Evolutionary conservation across 371 early-diverging fungal species (phyloP), one percentile per base, ranked within the genome.

Genomic region (Conidiobolus incongruus): DNA sequence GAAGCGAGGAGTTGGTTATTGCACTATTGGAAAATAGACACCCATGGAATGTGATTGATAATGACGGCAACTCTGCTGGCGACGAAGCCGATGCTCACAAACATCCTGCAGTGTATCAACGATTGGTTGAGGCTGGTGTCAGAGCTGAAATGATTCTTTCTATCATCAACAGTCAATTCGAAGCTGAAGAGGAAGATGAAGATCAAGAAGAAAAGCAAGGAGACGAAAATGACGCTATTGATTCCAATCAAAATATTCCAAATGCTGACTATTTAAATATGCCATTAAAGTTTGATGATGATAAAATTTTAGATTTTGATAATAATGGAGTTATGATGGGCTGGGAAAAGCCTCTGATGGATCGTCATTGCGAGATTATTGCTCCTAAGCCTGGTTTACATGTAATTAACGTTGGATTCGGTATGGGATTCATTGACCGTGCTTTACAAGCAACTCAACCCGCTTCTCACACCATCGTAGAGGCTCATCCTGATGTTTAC

Each of bases 311-410:
- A 52, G 95, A 92, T 50, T 74, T 64, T 11, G 80, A 90, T 33
- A 65, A 72, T 28, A 85, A 94, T 59, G 93, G 79, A 22, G 92
- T 94, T 8, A 92, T 92, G 93, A 94, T 94, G 95, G 85, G 80
- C 33, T 88, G 95, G 95, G 95, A 95, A 53, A 61, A 66, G 0
- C 89, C 89, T n/a, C 48, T 95, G 47, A 95, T 95, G 95, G 63
- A 71, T 17, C 68, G 69, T 23, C 90, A 90, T 47, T 89, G 88
- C 17, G 63, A 77, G 47, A 71, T 75, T 17, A 77, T 92, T 59
- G 71, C 77, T 35, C 66, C 79, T 2, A 54, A 51, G 15, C 67
- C 74, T 19, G 75, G 73, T 3, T 53, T 72, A 32, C 60, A 65
- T 33, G 81, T 84, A 0, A 59, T 84, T 19, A 72, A 71, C 33